Base-by-base conservation (phyloP, 169 alveolate species). In the Cryptosporidium sp. region DNA sequence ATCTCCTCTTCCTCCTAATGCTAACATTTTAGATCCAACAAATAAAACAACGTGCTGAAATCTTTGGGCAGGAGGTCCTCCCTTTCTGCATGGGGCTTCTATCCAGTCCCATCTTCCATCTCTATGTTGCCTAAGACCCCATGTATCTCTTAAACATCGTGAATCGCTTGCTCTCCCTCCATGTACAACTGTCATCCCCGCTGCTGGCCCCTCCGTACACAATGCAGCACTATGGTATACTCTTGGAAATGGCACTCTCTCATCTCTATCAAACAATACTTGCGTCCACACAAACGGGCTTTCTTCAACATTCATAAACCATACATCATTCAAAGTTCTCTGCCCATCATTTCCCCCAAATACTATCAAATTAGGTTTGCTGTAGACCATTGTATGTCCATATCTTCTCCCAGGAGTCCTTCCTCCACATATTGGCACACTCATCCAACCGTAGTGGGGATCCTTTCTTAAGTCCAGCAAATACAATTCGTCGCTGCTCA, bases 91-190 rank as follows among this genome's bases (percentile, higher is more conserved):
- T 7, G 99, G 99, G 18, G 99, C 99, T 86, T 96, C 98, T 42
- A 99, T 99, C 99, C 99, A 99, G 93, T 99, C 99, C 99, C 99
- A 99, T 69, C 99, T 96, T 18, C 99, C 99, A 91, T 99, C 99
- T 75, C 99, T 95, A 91, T 98, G 99, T 91, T 98, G 98, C 91
- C 99, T 96, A 45, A 98, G 94, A 12, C 99, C 99, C 99, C 99
- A 99, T 18, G 98, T 95, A 91, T 99, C 99, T 91, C 96, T 97
- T 89, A 98, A 92, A 3, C 99, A 98, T 85, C 93, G 91, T 92
- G 95, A 94, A 85, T 98, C 99, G 26, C 96, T 94, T 29, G 98
- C 96, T 85, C 99, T 93, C 35, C 99, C 99, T 33, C 99, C 99
- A 92, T 97, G 98, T 44, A 97, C 95, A 14, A 98, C 99, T 93